Evolutionary conservation across 371 early-diverging fungal species (phyloP), one percentile per base, ranked within the genome.

Genomic region (Lichtheimia ornata): DNA sequence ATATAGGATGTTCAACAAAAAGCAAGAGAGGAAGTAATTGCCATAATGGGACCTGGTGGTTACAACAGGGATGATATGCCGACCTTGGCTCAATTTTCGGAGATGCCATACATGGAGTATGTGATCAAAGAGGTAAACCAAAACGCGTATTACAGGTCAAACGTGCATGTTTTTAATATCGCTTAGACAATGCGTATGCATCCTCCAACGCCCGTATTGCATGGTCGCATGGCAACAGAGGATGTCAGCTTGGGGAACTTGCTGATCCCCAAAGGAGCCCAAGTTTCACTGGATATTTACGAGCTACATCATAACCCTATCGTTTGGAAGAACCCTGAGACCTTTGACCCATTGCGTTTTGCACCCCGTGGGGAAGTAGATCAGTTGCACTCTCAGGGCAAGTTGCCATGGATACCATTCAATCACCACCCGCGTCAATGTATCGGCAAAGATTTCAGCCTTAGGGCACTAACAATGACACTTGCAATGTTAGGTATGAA

Each of bases 391-490:
- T 22, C 20, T 3, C 54, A 66, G 9, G 59, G 43, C 20, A 59
- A 51, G 0, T 7, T 59, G 17, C 12, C 79, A 9, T 83, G 73
- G 73, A 50, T 76, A 7, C 78, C 82, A 9, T 83, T 83, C 41
- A 63, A 69, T 43, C 64, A 67, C 28, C 80, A 82, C 24, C 57
- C 69, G 7, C 72, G 82, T 47, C 66, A 73, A 59, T 84, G 85
- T 57, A 47, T 68, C 15, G 69, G 65, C 4, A 61, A 58, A 41
- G 59, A 65, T 45, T 69, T 69, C 41, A 61, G 62, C 43, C 30
- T 69, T 43, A 30, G 40, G 18, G 69, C 64, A 47, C 69, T 64
- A 22, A 42, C 53, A 20, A 56, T 64, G 2, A 47, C 50, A 4
- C 45, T 69, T 54, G 28, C 59, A 20, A 66, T 66, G 66, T n/a